phyloP scores from a whole-genome alignment of 1,284 basidiomycete species.

The Leucoagaricus sp. region DNA sequence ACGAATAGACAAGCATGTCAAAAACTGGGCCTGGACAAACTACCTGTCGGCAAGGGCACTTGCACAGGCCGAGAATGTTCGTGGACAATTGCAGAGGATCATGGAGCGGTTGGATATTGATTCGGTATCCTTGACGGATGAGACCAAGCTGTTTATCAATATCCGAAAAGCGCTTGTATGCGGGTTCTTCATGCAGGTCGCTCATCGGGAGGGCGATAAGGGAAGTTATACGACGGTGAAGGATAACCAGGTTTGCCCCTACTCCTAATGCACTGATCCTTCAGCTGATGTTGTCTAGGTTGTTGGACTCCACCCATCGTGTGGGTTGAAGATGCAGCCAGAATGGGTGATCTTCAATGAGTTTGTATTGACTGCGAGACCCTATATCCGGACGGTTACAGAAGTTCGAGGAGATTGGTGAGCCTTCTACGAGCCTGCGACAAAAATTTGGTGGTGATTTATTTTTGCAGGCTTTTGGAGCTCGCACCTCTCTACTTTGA shows the following conservation, averaged over 20 bases:
- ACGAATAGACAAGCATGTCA: conserved; percentile 65
- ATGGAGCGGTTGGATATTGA: conserved; percentile 95
- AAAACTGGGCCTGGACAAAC: conserved; percentile 93
- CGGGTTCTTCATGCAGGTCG: conserved; percentile 99
- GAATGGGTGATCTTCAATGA: conserved; percentile 99
- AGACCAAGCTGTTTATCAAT: conserved; percentile 78
- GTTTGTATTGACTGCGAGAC: conserved; percentile 90
- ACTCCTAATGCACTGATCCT: neutral
- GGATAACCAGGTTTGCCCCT: conserved; percentile 74
- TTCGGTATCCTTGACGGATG: conserved; percentile 77
- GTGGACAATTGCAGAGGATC: conserved; percentile 84
- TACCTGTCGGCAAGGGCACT: conserved; percentile 87
- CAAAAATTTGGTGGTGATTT: conserved; percentile 4
- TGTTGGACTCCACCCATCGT: conserved; percentile 93
- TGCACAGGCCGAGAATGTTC: conserved; percentile 94
- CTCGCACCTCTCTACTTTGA: conserved; percentile 84
- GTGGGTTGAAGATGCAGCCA: conserved; percentile 89
- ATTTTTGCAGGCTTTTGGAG: conserved; percentile 73
- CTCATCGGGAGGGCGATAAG: conserved; percentile 94
- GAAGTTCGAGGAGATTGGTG: conserved; percentile 91
- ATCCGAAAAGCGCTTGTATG: conserved; percentile 87
- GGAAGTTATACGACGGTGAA: conserved; percentile 87
- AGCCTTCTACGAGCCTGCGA: conserved; percentile 22
- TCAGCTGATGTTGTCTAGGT: conserved; percentile 46
- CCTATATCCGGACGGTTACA: conserved; percentile 91